phyloP scores from a whole-genome alignment of 768 basidiomycete species.

The Suillus placidus region DNA sequence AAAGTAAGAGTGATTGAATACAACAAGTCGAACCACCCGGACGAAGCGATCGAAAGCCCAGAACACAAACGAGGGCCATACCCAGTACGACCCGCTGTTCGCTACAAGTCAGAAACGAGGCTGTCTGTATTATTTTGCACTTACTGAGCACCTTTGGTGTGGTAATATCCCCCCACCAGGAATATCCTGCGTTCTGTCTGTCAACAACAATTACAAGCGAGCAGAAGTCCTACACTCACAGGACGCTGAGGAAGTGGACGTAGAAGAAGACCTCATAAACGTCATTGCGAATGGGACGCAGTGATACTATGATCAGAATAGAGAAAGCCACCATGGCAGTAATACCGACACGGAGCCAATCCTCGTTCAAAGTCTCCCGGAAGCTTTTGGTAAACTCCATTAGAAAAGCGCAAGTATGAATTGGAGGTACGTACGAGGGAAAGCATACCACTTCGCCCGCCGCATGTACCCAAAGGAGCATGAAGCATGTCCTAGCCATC shows the following conservation, averaged over 20 bases:
- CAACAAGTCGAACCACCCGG: slow-evolving; percentile 43
- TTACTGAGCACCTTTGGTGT: slow-evolving; percentile 37
- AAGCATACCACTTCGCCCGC: slow-evolving; percentile 23
- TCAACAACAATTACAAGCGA: neutral
- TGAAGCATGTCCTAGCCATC: slow-evolving; percentile 44
- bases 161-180: slow-evolving; percentile 42
- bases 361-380: neutral
- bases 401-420: neutral
- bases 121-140: slow-evolving; percentile 29
- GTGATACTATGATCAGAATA: slow-evolving; percentile 43
- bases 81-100: slow-evolving; percentile 33
- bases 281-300: slow-evolving; percentile 52
- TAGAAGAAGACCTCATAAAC: slow-evolving; percentile 55
- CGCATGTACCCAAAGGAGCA: slow-evolving; percentile 53
- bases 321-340: slow-evolving; percentile 41
- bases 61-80: slow-evolving; percentile 55
- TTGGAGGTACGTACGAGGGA: slow-evolving; percentile 10
- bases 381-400: slow-evolving; percentile 11
- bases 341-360: slow-evolving; percentile 37
- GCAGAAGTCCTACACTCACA: slow-evolving; percentile 30
- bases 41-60: slow-evolving; percentile 57
- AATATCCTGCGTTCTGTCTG: slow-evolving; percentile 21
- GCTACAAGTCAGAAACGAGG: slow-evolving; percentile 3
- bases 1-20: slow-evolving; percentile 45
- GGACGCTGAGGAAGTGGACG: slow-evolving; percentile 45